Evolutionary conservation across 2,329 filamentous ascomycete genomes (phyloP).

Genomic region (Cylindrodendrum hubeiense): DNA sequence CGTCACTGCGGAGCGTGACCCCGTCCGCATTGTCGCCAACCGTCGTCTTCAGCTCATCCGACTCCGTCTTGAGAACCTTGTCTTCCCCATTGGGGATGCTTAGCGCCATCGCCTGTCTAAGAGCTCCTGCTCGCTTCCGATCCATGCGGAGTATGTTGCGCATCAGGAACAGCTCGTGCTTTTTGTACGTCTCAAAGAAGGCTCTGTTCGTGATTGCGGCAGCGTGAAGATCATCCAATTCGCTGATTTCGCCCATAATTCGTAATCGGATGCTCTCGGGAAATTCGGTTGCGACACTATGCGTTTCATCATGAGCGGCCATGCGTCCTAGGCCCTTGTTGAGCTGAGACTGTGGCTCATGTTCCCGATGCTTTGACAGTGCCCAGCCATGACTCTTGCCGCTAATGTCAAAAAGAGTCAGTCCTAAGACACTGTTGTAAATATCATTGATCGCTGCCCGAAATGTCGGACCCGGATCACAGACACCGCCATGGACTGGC

Average conservation of each 20-base stretch:
- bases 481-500: constrained; percentile 56
- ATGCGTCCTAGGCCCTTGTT: constrained; percentile 47
- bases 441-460: constrained; percentile 62
- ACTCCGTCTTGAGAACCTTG: constrained; percentile 50
- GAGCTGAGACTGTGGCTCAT: constrained; percentile 51
- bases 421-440: constrained; percentile 62
- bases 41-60: constrained; percentile 46
- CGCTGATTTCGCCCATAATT: constrained; percentile 55
- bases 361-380: constrained; percentile 54
- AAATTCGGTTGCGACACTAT: constrained; percentile 50
- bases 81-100: constrained; percentile 47
- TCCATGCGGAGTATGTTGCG: constrained; percentile 50
- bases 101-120: constrained; percentile 36
- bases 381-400: constrained; percentile 64
- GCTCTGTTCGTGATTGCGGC: constrained; percentile 56
- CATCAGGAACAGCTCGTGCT: constrained; percentile 56
- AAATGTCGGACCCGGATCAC: constrained; percentile 63
- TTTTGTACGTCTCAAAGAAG: constrained; percentile 61
- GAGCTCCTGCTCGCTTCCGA: constrained; percentile 32
- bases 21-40: constrained; percentile 45
- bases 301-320: constrained; percentile 47
- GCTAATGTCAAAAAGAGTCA: constrained; percentile 63
- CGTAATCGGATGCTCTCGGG: constrained; percentile 53
- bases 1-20: constrained; percentile 47
- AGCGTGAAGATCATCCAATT: constrained; percentile 56